Conservation (phyloP, 1,284 basidiomycete genomes). For the Fomitiporia mediterranea region DNA sequence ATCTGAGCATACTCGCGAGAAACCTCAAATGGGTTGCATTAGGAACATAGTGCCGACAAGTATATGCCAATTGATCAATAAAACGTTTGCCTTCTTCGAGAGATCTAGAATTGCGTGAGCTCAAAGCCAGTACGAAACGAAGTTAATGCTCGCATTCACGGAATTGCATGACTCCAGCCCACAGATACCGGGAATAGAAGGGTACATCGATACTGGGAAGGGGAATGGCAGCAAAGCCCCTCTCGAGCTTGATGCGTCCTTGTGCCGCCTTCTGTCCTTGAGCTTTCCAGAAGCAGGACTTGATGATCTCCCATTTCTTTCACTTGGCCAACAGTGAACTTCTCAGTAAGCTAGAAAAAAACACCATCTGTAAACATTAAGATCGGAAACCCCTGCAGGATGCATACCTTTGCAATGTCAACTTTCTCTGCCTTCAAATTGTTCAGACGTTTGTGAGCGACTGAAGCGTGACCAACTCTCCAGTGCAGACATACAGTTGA, state of each 20-base stretch:
- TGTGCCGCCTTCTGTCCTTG: slow-evolving; percentile 76
- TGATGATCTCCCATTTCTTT: slow-evolving; percentile 93
- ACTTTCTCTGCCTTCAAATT: slow-evolving; percentile 96
- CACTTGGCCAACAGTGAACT: slow-evolving; percentile 80
- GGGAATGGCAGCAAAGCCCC: slow-evolving; percentile 95
- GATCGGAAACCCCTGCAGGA: too few relatives aligned
- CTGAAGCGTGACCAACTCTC: slow-evolving; percentile 89
- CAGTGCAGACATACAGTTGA: slow-evolving; percentile 97
- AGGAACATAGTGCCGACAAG: slow-evolving; percentile 92
- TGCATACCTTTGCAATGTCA: slow-evolving; percentile 86
- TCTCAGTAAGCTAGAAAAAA: slow-evolving; percentile 85
- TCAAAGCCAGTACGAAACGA: too few relatives aligned
- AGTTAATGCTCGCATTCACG: too few relatives aligned
- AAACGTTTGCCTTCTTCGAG: slow-evolving; percentile 95
- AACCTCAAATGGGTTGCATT: slow-evolving; percentile 95
- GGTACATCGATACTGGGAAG: slow-evolving; percentile 98
- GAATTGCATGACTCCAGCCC: slow-evolving; percentile 98
- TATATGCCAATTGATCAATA: slow-evolving; percentile 87
- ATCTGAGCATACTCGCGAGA: slow-evolving; percentile 88
- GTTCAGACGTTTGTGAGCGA: slow-evolving; percentile 96
- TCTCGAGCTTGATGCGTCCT: slow-evolving; percentile 91
- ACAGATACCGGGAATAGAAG: slow-evolving; percentile 97
- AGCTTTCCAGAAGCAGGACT: slow-evolving; percentile 74
- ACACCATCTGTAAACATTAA: too few relatives aligned
- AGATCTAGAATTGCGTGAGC: slow-evolving; percentile 41